phyloP scores from a whole-genome alignment of 768 basidiomycete species.

The Porphyrellus cyaneotinctus region DNA sequence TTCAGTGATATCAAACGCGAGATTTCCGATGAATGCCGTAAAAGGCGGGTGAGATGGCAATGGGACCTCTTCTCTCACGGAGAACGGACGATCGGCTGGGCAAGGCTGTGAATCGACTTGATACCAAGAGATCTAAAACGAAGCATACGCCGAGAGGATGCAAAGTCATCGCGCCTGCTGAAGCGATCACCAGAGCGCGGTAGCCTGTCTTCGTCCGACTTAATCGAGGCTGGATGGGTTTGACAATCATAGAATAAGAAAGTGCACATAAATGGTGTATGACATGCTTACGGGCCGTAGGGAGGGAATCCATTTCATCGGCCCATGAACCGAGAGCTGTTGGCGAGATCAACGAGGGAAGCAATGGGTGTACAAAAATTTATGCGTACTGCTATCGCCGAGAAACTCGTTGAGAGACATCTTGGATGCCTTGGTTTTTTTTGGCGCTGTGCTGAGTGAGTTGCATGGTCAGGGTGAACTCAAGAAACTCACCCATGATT shows the following conservation, averaged over 20 bases:
- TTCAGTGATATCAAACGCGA: constrained; percentile 90
- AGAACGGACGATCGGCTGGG: constrained; percentile 53
- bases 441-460: constrained; percentile 58
- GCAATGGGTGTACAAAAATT: constrained; percentile 11
- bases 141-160: constrained; percentile 56
- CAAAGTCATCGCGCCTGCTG: constrained; percentile 60
- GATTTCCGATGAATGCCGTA: constrained; percentile 95
- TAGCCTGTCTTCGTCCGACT: constrained; percentile 60
- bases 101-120: constrained; percentile 11
- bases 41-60: constrained; percentile 92
- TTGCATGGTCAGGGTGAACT: not conserved
- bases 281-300: constrained; percentile 79
- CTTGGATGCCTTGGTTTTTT: constrained; percentile 82
- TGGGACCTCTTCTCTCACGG: constrained; percentile 88
- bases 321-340: constrained; percentile 94
- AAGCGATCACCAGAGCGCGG: constrained; percentile 50
- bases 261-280: constrained; percentile 1
- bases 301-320: constrained; percentile 94
- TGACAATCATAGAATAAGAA: constrained; percentile 11
- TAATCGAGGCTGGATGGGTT: constrained; percentile 54
- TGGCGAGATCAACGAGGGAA: constrained; percentile 14
- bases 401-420: constrained; percentile 92
- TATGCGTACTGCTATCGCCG: constrained; percentile 68
- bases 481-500: constrained; percentile 25
- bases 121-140: constrained; percentile 1